Evolutionary conservation across 2,329 filamentous ascomycete species (phyloP), one percentile per base, ranked within the genome.

Genomic region (Neocucurbitaria cava): DNA sequence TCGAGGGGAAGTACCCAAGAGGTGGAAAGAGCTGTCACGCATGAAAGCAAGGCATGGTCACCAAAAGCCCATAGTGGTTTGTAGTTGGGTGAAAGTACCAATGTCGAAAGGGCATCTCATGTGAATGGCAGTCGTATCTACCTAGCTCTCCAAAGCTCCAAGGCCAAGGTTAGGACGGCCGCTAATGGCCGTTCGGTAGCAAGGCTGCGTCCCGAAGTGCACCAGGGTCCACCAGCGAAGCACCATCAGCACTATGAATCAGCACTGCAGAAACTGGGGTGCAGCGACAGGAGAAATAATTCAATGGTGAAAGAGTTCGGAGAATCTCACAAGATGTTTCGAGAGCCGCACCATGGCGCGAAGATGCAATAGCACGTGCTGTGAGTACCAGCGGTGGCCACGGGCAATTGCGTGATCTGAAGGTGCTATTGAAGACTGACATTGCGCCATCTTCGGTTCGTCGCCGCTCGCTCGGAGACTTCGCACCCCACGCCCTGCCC

Each of bases 341-440:
- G 31, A n/a, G 17, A 46, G 28, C 23, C 28, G 21, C 38, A 41
- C 6, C 7, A 8, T 41, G 13, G 21, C 11, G 28, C 8, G 23
- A 42, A 28, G 21, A 39, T 35, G 28, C 38, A 5, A 36, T 30
- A 49, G 40, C 45, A 49, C 47, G 36, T 46, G 52, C 26, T 20
- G 23, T 7, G 30, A 13, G n/a, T 13, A 21, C 28, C 43, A 24
- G 33, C 28, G 13, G 10, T 36, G 13, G 28, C 47, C 39, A 36
- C 18, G 21, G 31, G 38, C n/a, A n/a, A 61, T 61, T 49, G 58
- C 58, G 58, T 58, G 55, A 50, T 57, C 26, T 46, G 51, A 58
- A 61, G 51, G 54, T 61, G 58, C 42, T 53, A 53, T 52, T 28
- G 38, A 51, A 42, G 44, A 13, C 36, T 47, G 41, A 20, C 46